A percentile compares a stretch with the other conserved stretches of the same genome.
These are phyloP conservation scores for Fonsecaea pedrosoi DNA, from an alignment of 2,329 filamentous ascomycete genomes.

Conservation along the genomic window DNA sequence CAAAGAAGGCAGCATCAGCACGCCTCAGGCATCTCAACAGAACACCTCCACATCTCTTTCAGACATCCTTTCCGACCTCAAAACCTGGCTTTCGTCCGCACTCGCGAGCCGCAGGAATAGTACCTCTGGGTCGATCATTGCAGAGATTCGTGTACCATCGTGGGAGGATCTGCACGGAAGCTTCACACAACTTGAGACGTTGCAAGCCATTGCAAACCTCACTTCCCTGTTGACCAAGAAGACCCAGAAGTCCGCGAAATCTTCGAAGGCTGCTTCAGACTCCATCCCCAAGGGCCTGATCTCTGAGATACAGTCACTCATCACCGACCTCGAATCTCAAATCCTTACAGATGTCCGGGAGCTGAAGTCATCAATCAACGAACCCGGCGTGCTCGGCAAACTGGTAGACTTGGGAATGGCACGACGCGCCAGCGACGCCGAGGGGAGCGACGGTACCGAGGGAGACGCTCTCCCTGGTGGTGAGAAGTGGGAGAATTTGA, in stretches of 20 bases:
- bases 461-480: background rate
- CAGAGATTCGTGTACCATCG: conserved; percentile 42
- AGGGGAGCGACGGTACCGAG: background rate
- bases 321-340: conserved; percentile 41
- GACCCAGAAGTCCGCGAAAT: conserved; percentile 19
- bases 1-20: conserved; percentile 3
- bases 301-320: conserved; percentile 19
- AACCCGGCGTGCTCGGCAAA: conserved; percentile 51
- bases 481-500: conserved; percentile 32
- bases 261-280: conserved; percentile 11
- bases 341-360: conserved; percentile 46
- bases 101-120: conserved; percentile 11
- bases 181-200: conserved; percentile 50
- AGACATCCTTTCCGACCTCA: conserved; percentile 17
- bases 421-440: conserved; percentile 14
- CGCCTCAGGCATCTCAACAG: background rate
- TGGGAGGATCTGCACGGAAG: conserved; percentile 52
- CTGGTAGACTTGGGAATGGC: conserved; percentile 50
- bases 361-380: conserved; percentile 49
- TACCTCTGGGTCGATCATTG: conserved; percentile 9
- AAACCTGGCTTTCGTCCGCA: conserved; percentile 18
- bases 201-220: conserved; percentile 49
- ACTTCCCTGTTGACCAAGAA: conserved; percentile 32
- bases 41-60: conserved; percentile 2
- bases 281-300: conserved; percentile 19